Base-by-base conservation (phyloP, 225 moss, liverwort and hornwort genomes). In the Asterella californica region DNA sequence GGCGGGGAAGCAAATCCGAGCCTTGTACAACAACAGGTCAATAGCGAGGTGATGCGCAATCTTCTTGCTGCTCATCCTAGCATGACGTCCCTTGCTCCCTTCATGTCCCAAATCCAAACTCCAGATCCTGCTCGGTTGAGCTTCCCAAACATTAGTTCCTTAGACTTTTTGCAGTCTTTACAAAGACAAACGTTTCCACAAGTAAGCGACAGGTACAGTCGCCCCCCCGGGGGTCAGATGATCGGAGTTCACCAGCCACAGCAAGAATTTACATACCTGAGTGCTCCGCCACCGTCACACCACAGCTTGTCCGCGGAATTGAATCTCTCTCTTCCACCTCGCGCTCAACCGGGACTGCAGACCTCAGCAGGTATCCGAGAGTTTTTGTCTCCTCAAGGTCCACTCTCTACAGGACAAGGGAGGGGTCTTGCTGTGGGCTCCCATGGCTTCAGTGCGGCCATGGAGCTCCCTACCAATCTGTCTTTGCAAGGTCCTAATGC, bases 91-190 rank as follows among this genome's bases (percentile, higher is more conserved):
- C 24, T 80, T 55, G 76, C 87, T 32, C 70, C 87, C 17, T 87
- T 81, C 85, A 79, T 79, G 66, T 71, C 82, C 34, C 75, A 75
- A n/a, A 49, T 74, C 30, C 87, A 71, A n/a, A 38, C 77, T 47
- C 83, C 83, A 50, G 89, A 89, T 72, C 75, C 80, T 36, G 70
- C 74, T 36, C 81, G 84, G 70, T 74, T 83, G 80, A 87, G 80
- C 76, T 82, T 86, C 38, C 87, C 89, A 22, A 85, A 85, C 73
- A 76, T 84, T 71, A 82, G 61, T 76, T 89, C 89, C 24, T 63
- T 83, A 67, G 89, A 87, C 68, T 83, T 89, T 87, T 82, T 89
- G 83, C 89, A 87, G 59, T 78, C 83, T 46, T 59, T 83, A 62
- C 86, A 89, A 63, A 81, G 85, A 75, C 83, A 81, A 79, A 9